phyloP scores from a whole-genome alignment of 2,329 filamentous ascomycete genomes.

The Aphanoascus verrucosus region DNA sequence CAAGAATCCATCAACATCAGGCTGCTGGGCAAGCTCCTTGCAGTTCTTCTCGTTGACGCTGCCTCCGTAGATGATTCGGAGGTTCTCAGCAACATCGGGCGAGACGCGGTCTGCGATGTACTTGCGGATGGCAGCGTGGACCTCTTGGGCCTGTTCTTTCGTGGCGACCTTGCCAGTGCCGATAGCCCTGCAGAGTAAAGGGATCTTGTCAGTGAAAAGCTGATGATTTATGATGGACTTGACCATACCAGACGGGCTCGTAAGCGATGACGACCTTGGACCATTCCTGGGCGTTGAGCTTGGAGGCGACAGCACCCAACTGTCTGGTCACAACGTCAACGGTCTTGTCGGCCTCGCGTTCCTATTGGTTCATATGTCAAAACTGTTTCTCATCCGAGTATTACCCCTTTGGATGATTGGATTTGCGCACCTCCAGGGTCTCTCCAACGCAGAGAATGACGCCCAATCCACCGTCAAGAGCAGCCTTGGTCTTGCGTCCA shows the following conservation, averaged over 20 bases:
- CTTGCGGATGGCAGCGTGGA: slow-evolving; percentile 79
- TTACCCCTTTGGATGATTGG: background rate
- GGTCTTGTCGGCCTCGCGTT: slow-evolving; percentile 77
- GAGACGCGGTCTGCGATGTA: slow-evolving; percentile 72
- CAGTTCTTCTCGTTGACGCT: slow-evolving; percentile 98
- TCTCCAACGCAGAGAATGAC: slow-evolving; percentile 98
- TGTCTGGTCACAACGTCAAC: slow-evolving; percentile 63
- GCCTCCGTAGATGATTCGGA: slow-evolving; percentile 91
- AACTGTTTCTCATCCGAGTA: background rate
- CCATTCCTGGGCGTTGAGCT: slow-evolving; percentile 64
- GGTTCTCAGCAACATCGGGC: slow-evolving; percentile 67
- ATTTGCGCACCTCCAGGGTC: slow-evolving; percentile 56
- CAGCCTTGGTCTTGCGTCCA: slow-evolving; percentile 87
- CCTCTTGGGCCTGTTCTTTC: slow-evolving; percentile 83
- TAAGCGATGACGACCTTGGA: slow-evolving; percentile 91
- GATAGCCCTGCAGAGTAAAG: slow-evolving; percentile 43
- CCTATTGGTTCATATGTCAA: slow-evolving; percentile 32
- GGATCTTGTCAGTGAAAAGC: background rate
- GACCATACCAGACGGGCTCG: slow-evolving; percentile 83
- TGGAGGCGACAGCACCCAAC: slow-evolving; percentile 68
- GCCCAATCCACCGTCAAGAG: slow-evolving; percentile 71
- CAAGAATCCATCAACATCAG: slow-evolving; percentile 95
- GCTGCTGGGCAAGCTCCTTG: slow-evolving; percentile 78
- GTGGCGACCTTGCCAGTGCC: slow-evolving; percentile 90
- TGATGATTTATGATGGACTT: background rate